These are phyloP conservation scores for Pleurotus platypus DNA, from an alignment of 768 basidiomycete species.

Conservation along the genomic window DNA sequence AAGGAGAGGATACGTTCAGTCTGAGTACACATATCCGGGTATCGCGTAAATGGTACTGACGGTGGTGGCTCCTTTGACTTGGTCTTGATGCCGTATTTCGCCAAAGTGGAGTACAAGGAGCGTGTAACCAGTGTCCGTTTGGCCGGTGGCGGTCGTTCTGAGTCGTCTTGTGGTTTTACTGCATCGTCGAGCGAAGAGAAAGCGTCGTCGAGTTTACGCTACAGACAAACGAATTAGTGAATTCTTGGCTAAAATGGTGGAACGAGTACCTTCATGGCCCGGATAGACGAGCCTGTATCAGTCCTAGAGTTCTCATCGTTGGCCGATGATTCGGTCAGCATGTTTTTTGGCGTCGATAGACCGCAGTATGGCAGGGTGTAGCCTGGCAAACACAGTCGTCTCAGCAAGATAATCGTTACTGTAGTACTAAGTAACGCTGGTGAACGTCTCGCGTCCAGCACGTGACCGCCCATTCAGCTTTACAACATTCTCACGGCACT, in stretches of 20 bases:
- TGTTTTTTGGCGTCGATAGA: no score
- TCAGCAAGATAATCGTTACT: no score
- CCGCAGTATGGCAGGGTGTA: no score
- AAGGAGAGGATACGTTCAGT: background rate
- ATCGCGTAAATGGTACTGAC: constrained; percentile 3
- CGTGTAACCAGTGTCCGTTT: constrained; percentile 49
- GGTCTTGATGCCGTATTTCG: constrained; percentile 70
- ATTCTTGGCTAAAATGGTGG: no score
- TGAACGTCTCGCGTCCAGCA: no score
- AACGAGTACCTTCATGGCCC: background rate
- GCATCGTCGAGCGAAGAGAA: constrained; percentile 69
- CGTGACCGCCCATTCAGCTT: no score
- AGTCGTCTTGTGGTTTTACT: constrained; percentile 34
- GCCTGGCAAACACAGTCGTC: no score
- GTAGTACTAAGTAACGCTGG: no score
- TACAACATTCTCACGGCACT: no score
- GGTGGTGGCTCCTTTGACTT: constrained; percentile 34
- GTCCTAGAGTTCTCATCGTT: background rate
- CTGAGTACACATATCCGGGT: background rate
- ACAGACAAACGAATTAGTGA: background rate
- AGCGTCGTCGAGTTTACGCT: constrained; percentile 85
- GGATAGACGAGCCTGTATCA: background rate
- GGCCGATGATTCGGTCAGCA: no score
- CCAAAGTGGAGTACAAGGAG: constrained; percentile 73
- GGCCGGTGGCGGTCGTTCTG: constrained; percentile 40